phyloP scores from a whole-genome alignment of 257 asterid species.

The Leonotis leonurus region DNA sequence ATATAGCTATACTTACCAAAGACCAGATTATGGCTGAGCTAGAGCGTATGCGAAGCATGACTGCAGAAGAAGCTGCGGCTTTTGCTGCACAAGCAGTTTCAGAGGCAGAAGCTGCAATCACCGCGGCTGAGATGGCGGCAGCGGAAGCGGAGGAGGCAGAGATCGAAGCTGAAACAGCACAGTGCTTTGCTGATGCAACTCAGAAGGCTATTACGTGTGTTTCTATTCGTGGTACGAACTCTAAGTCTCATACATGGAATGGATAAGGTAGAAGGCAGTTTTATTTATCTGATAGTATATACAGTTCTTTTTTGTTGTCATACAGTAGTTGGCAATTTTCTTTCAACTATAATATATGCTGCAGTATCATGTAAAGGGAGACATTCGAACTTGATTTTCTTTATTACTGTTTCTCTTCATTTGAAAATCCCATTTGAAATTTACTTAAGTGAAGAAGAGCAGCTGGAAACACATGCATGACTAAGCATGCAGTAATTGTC shows the following conservation, averaged over 20 bases:
- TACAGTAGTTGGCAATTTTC: neutral
- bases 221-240: neutral
- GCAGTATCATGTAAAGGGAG: too few species aligned
- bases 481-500: too few species aligned
- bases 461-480: too few species aligned
- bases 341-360: neutral
- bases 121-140: conserved; percentile 80
- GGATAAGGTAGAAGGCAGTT: neutral
- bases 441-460: too few species aligned
- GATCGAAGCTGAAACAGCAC: conserved; percentile 87
- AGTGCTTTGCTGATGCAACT: conserved; percentile 79
- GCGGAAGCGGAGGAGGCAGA: conserved; percentile 93
- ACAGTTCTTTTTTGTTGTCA: neutral
- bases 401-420: too few species aligned
- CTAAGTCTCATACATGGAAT: neutral
- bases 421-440: too few species aligned
- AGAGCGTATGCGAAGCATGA: conserved; percentile 70
- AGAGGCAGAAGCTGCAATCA: conserved; percentile 85
- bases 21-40: conserved; percentile 74
- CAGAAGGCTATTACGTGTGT: conserved; percentile 29
- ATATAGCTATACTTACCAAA: conserved; percentile 39
- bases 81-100: conserved; percentile 85
- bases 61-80: conserved; percentile 61
- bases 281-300: neutral
- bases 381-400: too few species aligned